phyloP scores from a whole-genome alignment of 179 eudicot species.

The Silene noctiflora region DNA sequence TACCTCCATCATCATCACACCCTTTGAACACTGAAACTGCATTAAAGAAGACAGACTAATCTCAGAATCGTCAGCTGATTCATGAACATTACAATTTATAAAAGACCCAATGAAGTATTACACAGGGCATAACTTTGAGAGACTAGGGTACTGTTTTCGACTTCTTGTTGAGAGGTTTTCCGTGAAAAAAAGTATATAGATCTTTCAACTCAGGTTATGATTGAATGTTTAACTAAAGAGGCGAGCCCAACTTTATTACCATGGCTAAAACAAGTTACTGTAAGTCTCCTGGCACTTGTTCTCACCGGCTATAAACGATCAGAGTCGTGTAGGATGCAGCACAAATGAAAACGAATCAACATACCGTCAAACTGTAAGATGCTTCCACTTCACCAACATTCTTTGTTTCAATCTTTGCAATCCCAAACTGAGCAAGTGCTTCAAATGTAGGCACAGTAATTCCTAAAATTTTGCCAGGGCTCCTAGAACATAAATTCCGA shows the following conservation, averaged over 20 bases:
- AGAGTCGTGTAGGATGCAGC: not conserved
- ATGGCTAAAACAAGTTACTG: not conserved
- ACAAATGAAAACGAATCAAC: not conserved
- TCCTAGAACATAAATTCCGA: conserved; percentile 43
- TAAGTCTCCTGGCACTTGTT: not conserved
- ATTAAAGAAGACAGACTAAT: no score
- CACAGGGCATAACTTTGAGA: no score
- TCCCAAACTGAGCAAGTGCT: conserved; percentile 88
- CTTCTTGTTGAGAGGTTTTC: no score
- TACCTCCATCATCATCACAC: conserved; percentile 94
- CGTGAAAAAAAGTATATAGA: no score
- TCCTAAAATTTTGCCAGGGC: conserved; percentile 80
- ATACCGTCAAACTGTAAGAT: conserved; percentile 92
- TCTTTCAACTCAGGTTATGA: no score
- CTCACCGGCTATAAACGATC: not conserved
- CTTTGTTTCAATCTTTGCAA: conserved; percentile 68
- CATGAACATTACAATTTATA: no score
- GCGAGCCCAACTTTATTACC: no score
- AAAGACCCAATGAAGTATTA: no score
- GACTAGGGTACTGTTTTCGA: no score
- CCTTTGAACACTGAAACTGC: conserved; percentile 56
- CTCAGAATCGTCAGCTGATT: no score
- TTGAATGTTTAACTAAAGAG: no score
- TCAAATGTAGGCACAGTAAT: conserved; percentile 81
- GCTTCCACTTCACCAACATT: conserved; percentile 92